Base-by-base conservation (phyloP, 2,329 filamentous ascomycete species). In the Talaromyces sp. region DNA sequence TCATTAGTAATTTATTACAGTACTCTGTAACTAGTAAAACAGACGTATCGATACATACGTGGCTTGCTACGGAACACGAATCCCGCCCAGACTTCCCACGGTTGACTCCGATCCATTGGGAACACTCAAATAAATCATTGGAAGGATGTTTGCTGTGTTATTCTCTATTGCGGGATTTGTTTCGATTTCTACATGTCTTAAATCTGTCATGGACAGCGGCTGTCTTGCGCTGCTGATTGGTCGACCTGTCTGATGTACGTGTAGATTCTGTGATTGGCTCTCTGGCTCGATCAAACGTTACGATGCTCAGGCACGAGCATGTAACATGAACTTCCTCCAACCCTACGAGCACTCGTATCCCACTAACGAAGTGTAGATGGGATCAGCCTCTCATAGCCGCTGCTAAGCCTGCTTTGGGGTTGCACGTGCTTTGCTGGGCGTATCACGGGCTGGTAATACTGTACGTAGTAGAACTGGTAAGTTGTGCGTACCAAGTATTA, bases 241-340 rank as follows among this genome's bases (percentile, higher is more conserved):
- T 7, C 19, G 39, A 35, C 57, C 47, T n/a, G 27, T 22, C 41
- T 33, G 22, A 47, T 33, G 37, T 45, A 1, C 15, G 39, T 17
- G 57, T 15, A 33, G 4, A 17, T 60, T 60, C 17, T 35, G 45
- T 50, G 19, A 61, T 50, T 49, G 43, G 59, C 25, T 39, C 25
- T 39, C 10, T 3, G 11, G 27, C 45, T 27, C 13, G n/a, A 39
- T 37, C 52, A 56, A 11, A 22, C 52, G 10, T 56, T 25, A 22
- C 33, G 47, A 54, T 52, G 37, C 39, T 62, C 47, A 62, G 60
- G 33, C 47, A 62, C 60, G 60, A 62, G 47, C 59, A 61, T 54
- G 52, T 56, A 56, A 37, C 52, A 56, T 56, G 15, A 52, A 31
- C 49, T 52, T 50, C 25, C 45, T 47, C 45, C 6, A 47, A 15